Base-by-base conservation (phyloP, 1,284 basidiomycete species). In the Cutaneotrichosporon sp. region DNA sequence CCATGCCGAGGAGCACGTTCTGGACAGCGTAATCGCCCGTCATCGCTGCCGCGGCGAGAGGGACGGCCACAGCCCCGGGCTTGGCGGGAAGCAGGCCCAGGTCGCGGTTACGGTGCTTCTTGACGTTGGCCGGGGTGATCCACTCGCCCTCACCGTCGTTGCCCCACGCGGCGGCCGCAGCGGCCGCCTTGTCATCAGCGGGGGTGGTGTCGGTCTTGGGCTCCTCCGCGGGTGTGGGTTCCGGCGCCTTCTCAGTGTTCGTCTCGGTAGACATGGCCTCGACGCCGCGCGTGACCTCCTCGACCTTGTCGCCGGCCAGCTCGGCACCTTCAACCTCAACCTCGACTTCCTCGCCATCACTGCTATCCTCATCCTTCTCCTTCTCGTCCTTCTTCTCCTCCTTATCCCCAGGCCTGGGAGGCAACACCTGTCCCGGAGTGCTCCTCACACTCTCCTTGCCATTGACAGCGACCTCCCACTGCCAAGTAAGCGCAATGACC, bases 11-110 rank as follows among this genome's bases (percentile, higher is more conserved):
- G 65, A 97, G 81, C 14, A 99, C 93, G 76, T 99, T 99, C 82
- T 99, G 97, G 87, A 99, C 97, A 16, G 97, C 97, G 80, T 94
- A 99, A 85, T 99, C 97, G 46, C 91, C 92, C 2, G 97, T 99
- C 91, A 99, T 93, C 77, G 93, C 95, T 18, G 92, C 94, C 2
- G 87, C 88, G 21, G 73, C 74, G 5, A 76, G 65, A 0, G 72
- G 74, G 11, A 58, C 63, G n/a, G 58, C 63, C 30, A 52, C 65
- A 21, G 64, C 60, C 4, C 61, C 61, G 6, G 16, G 42, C 34
- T 65, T 69, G 22, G 84, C 83, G 4, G 91, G 90, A 46, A 91
- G 84, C 56, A 90, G 85, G 26, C 95, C 88, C 50, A 97, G 86
- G 46, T 91, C 92, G 31, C 88, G 86, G 21, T 93, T 94, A 80